Evolutionary conservation across 192 early-diverging fungal genomes (phyloP).

Genomic region (Umbelopsis vinacea): DNA sequence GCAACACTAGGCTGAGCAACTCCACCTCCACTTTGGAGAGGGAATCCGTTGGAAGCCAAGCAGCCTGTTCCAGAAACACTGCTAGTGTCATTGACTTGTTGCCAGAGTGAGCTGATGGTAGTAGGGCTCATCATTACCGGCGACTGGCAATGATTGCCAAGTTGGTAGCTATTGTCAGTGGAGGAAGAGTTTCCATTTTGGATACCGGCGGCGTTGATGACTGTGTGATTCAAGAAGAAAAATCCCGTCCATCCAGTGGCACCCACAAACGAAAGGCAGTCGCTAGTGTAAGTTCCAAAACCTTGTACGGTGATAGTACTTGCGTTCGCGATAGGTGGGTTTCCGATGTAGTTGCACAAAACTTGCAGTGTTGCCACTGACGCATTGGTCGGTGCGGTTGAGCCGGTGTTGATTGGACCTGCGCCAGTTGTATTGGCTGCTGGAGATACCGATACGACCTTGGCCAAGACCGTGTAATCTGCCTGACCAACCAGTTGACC

Average conservation of each 20-base stretch:
- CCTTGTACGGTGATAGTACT: background rate
- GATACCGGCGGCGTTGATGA: background rate
- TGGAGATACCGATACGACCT: background rate
- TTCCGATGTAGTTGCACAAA: constrained; percentile 16
- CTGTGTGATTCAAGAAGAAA: constrained; percentile 14
- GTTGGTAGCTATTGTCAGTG: constrained; percentile 16
- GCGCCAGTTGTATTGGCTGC: background rate
- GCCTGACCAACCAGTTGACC: background rate
- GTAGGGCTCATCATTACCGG: background rate
- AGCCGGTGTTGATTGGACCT: constrained; percentile 2
- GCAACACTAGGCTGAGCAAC: constrained; percentile 5
- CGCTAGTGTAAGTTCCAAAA: constrained; percentile 16
- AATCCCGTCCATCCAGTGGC: constrained; percentile 11
- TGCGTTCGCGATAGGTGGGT: background rate
- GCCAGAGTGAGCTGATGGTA: background rate
- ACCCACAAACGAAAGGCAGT: background rate
- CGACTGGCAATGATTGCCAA: constrained; percentile 7
- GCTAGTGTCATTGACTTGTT: background rate
- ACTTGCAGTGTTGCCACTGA: constrained; percentile 3
- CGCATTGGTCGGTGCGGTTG: constrained; percentile 4
- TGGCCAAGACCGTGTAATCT: background rate
- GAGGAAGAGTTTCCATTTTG: background rate
- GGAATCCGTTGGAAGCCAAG: constrained; percentile 7
- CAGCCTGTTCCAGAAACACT: background rate
- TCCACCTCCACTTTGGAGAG: constrained; percentile 7